A percentile compares a stretch with the other conserved stretches of the same genome.
phyloP scores from a whole-genome alignment of 140 eudicot species.

The Cichorium intybus region DNA sequence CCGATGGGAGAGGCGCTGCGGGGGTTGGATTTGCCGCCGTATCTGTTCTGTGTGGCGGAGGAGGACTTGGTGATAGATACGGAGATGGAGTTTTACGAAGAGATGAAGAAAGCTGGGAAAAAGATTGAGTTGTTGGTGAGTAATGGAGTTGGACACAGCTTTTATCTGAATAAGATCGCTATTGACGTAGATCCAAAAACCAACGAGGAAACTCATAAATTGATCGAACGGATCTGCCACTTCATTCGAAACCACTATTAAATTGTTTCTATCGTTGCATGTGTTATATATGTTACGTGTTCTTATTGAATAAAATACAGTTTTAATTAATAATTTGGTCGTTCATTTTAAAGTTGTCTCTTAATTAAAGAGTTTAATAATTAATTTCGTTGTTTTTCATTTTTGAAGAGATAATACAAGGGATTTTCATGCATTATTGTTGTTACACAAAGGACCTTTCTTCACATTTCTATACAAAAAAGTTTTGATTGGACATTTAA shows the following conservation, averaged over 20 bases:
- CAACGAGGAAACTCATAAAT: slow-evolving; percentile 21
- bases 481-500: too few species aligned
- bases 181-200: slow-evolving; percentile 47
- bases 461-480: too few species aligned
- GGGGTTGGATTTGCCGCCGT: slow-evolving; percentile 42
- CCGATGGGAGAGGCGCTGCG: slow-evolving; percentile 52
- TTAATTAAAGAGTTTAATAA: too few species aligned
- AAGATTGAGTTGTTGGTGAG: slow-evolving; percentile 47
- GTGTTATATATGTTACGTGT: too few species aligned
- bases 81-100: slow-evolving; percentile 57
- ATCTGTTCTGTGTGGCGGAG: slow-evolving; percentile 51
- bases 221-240: slow-evolving; percentile 28
- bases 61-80: slow-evolving; percentile 45
- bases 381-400: too few species aligned
- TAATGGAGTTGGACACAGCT: slow-evolving; percentile 45
- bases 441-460: too few species aligned
- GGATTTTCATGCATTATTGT: too few species aligned
- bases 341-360: too few species aligned
- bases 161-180: slow-evolving; percentile 55
- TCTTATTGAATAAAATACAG: too few species aligned
- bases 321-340: too few species aligned
- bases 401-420: too few species aligned
- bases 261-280: not conserved
- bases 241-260: slow-evolving; percentile 32
- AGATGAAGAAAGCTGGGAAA: slow-evolving; percentile 47